Evolutionary conservation across 2,329 filamentous ascomycete genomes (phyloP), one percentile per base, ranked within the genome.

Genomic region (Chaetomiaceae sp.): DNA sequence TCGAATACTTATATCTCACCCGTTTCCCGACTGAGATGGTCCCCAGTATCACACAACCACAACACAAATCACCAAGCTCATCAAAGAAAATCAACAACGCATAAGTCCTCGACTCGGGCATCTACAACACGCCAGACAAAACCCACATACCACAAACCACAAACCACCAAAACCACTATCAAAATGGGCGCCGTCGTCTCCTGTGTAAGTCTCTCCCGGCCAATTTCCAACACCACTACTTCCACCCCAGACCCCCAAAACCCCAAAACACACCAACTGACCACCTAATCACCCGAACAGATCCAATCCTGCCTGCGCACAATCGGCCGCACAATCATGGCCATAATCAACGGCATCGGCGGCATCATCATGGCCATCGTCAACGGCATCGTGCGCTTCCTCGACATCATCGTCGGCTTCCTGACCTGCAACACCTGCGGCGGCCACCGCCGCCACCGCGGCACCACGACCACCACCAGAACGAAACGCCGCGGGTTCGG

Each of bases 171-270:
- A 43, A 54, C 34, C 47, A 53, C 35, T 54, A 48, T 63, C 70
- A 83, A 69, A 60, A 92, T 93, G 88, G 88, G 88, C 73, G 87
- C 85, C 70, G 83, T 93, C 64, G 76, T 89, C 60, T 91, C 87
- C 67, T 91, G 87, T 67, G 87, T 92, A 87, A 64, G 86, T 79
- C 20, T 39, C 21, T 47, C 13, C 47, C 33, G n/a, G n/a, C n/a
- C 12, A 48, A n/a, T 20, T 30, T 12, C 13, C 10, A 20, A 12
- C 20, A 53, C 42, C 16, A 8, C 2, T 25, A 14, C 38, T 34
- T 25, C 37, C 38, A 41, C 35, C 13, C 7, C 6, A 6, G 25
- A 5, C 25, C 25, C 25, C 34, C 12, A 17, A 17, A 16, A 14
- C 4, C 10, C 41, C n/a, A 57, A 62, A 57, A 65, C 57, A 58